Base-by-base conservation (phyloP, 148 eudicot genomes). In the Nyssa sinensis region DNA sequence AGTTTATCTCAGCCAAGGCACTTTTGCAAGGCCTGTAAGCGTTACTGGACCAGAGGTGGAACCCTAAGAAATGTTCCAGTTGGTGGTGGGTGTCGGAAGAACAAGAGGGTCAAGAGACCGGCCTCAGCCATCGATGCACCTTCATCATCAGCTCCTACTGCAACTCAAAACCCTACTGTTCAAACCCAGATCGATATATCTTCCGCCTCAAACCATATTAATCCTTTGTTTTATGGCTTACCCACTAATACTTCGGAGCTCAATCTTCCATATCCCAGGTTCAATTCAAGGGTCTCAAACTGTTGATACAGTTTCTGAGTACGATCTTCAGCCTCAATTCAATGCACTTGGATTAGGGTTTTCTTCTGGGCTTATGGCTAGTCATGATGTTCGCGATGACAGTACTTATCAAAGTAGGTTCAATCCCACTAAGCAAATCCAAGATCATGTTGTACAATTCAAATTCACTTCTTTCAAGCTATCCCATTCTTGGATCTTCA, bases 1-100 rank as follows among this genome's bases (percentile, higher is more conserved):
- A 82, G 80, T 39, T 73, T 83, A 60, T 76, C 86, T 24, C 86
- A 83, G 74, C 86, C 86, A 8, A 78, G 93, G 33, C 90, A 87
- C 70, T 89, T 89, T 34, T 89, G 93, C 76, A 89, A 89, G 66
- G 90, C 86, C 10, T 89, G 93, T 53, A 89, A 87, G 78, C 80
- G 93, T 78, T 89, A 89, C 55, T 89, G 93, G 93, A 89, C 93
- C 21, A 74, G 88, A 27, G 93, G 93, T 0, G 93, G 93, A 0
- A 89, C 93, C 69, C 75, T 89, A 0, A 73, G 93, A 25, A 89
- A 79, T 63, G 93, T 89, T 39, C 93, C 93, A 0, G 90, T 78
- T 21, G 81, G 81, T 3, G 81, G 81, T 7, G 81, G 81, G 0
- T 89, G 90, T 29, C 64, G 93, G 77, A 89, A 81, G 74, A 89